Conservation (phyloP, 345 rosid genomes). For the Syzygium oleosum region DNA sequence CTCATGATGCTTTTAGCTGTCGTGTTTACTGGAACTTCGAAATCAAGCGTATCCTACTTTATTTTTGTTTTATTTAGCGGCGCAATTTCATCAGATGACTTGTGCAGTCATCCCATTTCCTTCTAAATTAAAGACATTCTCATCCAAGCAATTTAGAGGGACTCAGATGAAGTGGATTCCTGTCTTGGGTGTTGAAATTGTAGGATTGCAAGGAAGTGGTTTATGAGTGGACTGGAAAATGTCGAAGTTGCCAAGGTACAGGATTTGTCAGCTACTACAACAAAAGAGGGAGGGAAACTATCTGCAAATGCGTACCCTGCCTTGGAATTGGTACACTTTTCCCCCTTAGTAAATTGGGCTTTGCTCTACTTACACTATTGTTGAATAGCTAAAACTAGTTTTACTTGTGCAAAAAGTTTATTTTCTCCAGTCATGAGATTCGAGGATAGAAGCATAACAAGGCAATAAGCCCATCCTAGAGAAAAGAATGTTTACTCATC, state of each 20-base stretch:
- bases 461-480: not conserved
- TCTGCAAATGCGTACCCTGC: conserved; percentile 89
- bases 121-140: not conserved
- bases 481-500: not conserved
- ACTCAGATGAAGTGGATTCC: not conserved
- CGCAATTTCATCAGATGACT: not conserved
- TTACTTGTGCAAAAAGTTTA: not conserved
- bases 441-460: not conserved
- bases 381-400: not conserved
- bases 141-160: not conserved
- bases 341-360: not conserved
- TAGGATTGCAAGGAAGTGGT: conserved; percentile 87
- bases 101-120: not conserved
- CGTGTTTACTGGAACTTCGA: not conserved
- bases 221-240: conserved; percentile 96
- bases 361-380: not conserved
- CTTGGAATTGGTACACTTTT: conserved; percentile 61
- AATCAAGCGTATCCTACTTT: not conserved
- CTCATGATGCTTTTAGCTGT: not conserved
- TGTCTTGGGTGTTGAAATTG: conserved; percentile 11
- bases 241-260: conserved; percentile 86
- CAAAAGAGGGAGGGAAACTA: conserved; percentile 75
- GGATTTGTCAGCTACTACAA: conserved; percentile 77
- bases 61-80: not conserved
- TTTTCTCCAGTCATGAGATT: not conserved